Evolutionary conservation across 345 rosid genomes (phyloP), one percentile per base, ranked within the genome.

Genomic region (Eucalyptus virginea): DNA sequence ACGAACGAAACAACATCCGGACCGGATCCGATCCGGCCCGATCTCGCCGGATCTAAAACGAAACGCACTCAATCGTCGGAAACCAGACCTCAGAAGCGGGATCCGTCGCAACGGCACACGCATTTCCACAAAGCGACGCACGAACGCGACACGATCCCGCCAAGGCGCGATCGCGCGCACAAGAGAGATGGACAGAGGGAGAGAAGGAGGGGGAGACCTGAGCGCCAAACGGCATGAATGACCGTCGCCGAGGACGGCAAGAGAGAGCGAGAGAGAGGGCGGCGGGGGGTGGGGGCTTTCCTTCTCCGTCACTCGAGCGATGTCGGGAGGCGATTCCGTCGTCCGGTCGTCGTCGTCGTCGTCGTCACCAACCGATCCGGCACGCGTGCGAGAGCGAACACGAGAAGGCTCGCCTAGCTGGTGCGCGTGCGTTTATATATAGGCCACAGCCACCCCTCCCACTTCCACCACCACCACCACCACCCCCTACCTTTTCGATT

Each of bases 201-300:
- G n/a, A 21, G 34, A 32, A 65, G 32, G 15, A 86, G 23, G 54
- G 28, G 40, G 24, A 15, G 50, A 97, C 98, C 97, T 92, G 95
- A 94, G 88, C 95, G 91, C 93, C 92, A 94, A 94, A 86, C 94
- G 96, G 99, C 96, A 94, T 91, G 85, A 94, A 91, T 91, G 91
- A 95, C 96, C 98, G 98, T 92, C 97, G 94, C 95, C 88, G 90
- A 92, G 95, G 96, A 96, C 96, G 99, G 96, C 88, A 91, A 91
- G 89, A 90, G 91, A 89, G 86, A 88, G 96, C 86, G 95, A 93
- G 94, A 93, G 95, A 93, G 62, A 56, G 13, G 30, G 62, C 12
- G 62, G 62, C 30, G 11, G 26, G 11, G 19, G 58, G 54, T 47
- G 51, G 51, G 6, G 17, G 9, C 10, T 23, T 93, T 92, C 94